Evolutionary conservation across 441 rosid species (phyloP).

Genomic region (Hura crepitans): DNA sequence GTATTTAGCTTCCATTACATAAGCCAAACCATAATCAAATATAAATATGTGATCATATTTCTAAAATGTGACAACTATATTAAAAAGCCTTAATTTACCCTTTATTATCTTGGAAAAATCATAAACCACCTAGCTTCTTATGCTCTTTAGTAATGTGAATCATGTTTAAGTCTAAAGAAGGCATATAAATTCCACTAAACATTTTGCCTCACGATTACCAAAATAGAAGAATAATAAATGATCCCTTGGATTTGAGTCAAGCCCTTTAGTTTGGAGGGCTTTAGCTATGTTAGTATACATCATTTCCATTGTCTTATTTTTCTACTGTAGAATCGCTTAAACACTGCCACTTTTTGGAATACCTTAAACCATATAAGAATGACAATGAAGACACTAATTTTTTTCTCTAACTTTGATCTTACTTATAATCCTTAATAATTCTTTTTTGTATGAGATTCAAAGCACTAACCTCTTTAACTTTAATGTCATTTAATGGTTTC

Average conservation of each 20-base stretch:
- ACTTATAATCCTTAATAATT: constrained; percentile 63
- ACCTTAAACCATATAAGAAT: constrained; percentile 38
- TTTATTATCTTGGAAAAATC: constrained; percentile 92
- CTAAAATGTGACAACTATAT: neutral
- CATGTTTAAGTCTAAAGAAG: constrained; percentile 57
- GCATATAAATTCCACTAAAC: constrained; percentile 61
- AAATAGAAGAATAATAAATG: constrained; percentile 86
- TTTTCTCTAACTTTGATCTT: constrained; percentile 76
- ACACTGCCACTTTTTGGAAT: constrained; percentile 28
- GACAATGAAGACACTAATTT: constrained; percentile 38
- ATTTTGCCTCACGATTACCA: constrained; percentile 76
- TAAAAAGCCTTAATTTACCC: constrained; percentile 31
- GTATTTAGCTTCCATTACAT: constrained; percentile 87
- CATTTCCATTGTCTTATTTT: constrained; percentile 31
- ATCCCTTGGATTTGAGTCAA: constrained; percentile 62
- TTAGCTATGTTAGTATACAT: constrained; percentile 25
- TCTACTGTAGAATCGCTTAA: constrained; percentile 32
- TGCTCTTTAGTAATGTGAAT: constrained; percentile 60
- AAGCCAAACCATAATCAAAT: neutral
- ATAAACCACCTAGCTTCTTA: constrained; percentile 86
- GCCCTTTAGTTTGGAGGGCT: constrained; percentile 46
- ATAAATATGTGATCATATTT: neutral
- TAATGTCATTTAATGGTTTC: constrained; percentile 49
- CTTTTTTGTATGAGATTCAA: constrained; percentile 81
- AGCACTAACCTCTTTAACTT: constrained; percentile 64